A percentile compares a stretch with the other conserved stretches of the same genome.
phyloP scores from a whole-genome alignment of 345 rosid genomes.

The Psidium friedrichsthalianum region DNA sequence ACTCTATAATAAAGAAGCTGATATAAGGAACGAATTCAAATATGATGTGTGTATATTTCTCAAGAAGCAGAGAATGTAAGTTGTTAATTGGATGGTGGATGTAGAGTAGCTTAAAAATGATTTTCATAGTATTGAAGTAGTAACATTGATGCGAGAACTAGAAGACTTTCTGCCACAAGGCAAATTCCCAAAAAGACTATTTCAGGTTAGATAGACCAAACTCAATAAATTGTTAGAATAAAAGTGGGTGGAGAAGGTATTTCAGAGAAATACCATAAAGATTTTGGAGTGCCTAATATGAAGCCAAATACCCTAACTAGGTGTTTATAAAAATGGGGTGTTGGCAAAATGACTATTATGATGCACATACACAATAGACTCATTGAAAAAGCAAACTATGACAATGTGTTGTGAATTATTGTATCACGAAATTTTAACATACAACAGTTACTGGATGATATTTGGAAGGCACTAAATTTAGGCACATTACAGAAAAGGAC shows the following conservation, averaged over 20 bases:
- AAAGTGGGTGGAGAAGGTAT: not conserved
- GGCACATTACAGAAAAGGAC: not conserved
- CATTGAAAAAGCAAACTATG: not conserved
- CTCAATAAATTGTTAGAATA: accelerated
- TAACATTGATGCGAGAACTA: too few relatives aligned
- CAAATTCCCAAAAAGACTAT: not conserved
- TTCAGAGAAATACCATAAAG: accelerated
- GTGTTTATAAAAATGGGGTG: not conserved
- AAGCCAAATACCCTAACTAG: not conserved
- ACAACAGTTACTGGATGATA: not conserved
- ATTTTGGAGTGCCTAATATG: not conserved
- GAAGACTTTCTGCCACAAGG: not conserved
- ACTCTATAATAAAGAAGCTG: not conserved
- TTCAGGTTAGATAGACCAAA: not conserved
- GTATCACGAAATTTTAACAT: not conserved
- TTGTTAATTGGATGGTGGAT: not conserved
- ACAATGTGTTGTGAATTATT: not conserved
- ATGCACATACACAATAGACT: not conserved
- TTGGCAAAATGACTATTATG: not conserved
- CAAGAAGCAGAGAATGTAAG: not conserved
- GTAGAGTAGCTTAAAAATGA: not conserved
- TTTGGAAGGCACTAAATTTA: not conserved
- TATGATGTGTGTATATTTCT: too few relatives aligned
- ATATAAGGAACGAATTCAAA: not conserved
- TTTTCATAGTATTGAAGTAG: not conserved